These are phyloP conservation scores for Arthroderma sp. DNA, from an alignment of 2,329 filamentous ascomycete species.

Conservation along the genomic window DNA sequence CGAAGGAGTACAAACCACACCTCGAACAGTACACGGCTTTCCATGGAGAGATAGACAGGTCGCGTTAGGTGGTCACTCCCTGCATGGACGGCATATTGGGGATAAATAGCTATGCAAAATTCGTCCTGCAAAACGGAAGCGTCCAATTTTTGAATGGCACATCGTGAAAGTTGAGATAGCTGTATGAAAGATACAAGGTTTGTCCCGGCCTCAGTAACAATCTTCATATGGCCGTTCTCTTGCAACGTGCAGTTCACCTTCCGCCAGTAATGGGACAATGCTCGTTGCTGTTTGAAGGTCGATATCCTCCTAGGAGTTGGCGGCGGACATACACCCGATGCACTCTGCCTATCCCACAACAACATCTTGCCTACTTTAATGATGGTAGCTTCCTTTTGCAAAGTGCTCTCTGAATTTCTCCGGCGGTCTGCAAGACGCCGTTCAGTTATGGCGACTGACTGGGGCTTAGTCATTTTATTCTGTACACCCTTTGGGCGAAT, in stretches of 20 bases:
- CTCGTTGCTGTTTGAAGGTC: constrained; percentile 45
- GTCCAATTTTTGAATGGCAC: constrained; percentile 81
- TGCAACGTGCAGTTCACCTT: constrained; percentile 85
- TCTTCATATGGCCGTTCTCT: constrained; percentile 86
- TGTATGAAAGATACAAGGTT: constrained; percentile 72
- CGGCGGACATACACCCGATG: constrained; percentile 27
- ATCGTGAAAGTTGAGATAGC: constrained; percentile 75
- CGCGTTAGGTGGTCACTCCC: constrained; percentile 63
- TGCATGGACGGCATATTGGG: constrained; percentile 69
- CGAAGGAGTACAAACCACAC: constrained; percentile 91
- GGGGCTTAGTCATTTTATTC: constrained; percentile 40
- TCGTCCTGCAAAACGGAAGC: constrained; percentile 84
- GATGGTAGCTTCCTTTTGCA: constrained; percentile 61
- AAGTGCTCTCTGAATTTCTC: constrained; percentile 37
- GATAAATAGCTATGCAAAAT: constrained; percentile 89
- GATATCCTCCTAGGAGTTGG: constrained; percentile 34
- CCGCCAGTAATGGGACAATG: constrained; percentile 56
- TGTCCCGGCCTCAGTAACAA: constrained; percentile 76
- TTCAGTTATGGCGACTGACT: constrained; percentile 34
- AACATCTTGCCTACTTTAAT: constrained; percentile 92
- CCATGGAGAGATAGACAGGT: constrained; percentile 80
- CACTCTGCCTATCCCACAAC: constrained; percentile 69
- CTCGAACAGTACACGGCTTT: constrained; percentile 82
- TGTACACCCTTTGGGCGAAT: constrained; percentile 40
- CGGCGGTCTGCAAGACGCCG: constrained; percentile 33